Evolutionary conservation across 768 basidiomycete species (phyloP), one percentile per base, ranked within the genome.

Genomic region (Tulasnella sp.): DNA sequence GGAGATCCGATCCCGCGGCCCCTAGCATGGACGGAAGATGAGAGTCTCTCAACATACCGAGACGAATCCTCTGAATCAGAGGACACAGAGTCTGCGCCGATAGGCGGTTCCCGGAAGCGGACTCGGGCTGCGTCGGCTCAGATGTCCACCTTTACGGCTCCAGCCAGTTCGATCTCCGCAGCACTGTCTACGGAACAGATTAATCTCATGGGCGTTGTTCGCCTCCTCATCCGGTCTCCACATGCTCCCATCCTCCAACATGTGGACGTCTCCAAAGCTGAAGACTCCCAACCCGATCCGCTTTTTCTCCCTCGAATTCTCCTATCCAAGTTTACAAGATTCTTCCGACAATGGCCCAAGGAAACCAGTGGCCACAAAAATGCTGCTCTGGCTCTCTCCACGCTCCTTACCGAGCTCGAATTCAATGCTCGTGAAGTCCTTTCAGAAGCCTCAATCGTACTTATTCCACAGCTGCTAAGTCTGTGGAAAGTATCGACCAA

Each of bases 291-390:
- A 0, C 79, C 83, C 36, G 82, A 85, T 12, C 80, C 85, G 77
- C 79, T 82, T 39, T 80, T 85, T 76, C 71, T 84, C 6, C 79
- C 89, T 2, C 81, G 85, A 0, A 85, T 85, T 14, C 85, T 97
- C 70, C 86, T 98, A 25, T 80, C 82, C 76, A 87, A 89, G 49
- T 85, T 92, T 74, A 81, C 84, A 19, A 85, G 85, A 15, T 93
- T 96, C 81, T 86, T 98, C 52, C 83, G 85, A 19, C 81, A 84
- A 45, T 93, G 92, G 81, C 87, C 90, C 1, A 79, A 84, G 11
- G 94, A 97, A 79, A 92, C 93, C 0, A 91, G 92, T 2, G 86
- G 95, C 17, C 90, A 96, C 79, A 87, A 90, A 19, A 88, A 94
- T 79, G 92, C 91, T 68, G 85, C 99, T 29, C 83, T 85, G 7